Evolutionary conservation across 192 early-diverging fungal genomes (phyloP), one percentile per base, ranked within the genome.

Genomic region (Phycomyces blakesleeanus): DNA sequence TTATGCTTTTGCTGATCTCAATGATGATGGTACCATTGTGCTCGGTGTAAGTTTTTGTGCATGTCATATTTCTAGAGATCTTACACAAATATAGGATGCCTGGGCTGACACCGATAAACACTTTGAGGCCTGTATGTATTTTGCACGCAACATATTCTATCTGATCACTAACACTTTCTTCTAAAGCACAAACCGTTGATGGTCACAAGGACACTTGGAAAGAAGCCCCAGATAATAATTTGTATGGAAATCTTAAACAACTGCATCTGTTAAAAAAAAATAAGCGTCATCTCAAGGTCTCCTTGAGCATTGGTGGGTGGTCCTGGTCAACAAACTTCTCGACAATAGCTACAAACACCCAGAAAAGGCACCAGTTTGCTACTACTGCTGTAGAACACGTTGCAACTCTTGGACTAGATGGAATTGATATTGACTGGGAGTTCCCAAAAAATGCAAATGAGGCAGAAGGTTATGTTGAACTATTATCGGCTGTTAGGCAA

Each of bases 231-330:
- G 79, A 68, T 37, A 70, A 79, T 21, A 78, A 78, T 44, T 54
- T 83, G 3, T 80, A 74, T 24, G 87, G 85, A 56, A 87, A 85
- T 60, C 71, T 89, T 11, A 81, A 81, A 77, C 79, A 88, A 69
- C 73, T 87, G 26, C 75, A 78, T 61, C 73, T 85, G 21, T 74
- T 94, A 64, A 91, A 89, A 67, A 80, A 85, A 50, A 68, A 66
- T 1, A 83, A 91, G 57, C 82, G 86, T 21, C 78, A 89, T 58
- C 64, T 92, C 52, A 87, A 86, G 42, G 78, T 86, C 22, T 76
- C 83, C 15, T 81, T 92, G 5, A 87, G 87, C 37, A 80, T 92
- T n/a, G 91, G 90, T 49, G 90, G 91, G 2, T 91, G 90, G 90
- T 80, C 84, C 3, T 84, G 78, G 85, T 89, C 87, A 25, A 81